Evolutionary conservation across 129 eudicot species (phyloP).

Genomic region (Artemisia argyi): DNA sequence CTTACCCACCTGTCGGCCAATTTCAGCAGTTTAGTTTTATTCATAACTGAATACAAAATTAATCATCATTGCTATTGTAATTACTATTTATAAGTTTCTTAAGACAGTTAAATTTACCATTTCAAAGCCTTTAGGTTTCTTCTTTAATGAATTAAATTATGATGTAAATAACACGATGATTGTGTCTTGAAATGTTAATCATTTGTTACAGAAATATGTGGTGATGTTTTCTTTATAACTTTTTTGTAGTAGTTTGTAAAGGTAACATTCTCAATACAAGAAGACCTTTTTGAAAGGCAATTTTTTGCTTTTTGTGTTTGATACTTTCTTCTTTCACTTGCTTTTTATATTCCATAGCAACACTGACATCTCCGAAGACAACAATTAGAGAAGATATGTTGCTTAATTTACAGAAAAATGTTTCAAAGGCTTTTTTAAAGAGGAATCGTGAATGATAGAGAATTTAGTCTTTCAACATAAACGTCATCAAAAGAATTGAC

Average conservation of each 20-base stretch:
- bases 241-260: conserved; percentile 22
- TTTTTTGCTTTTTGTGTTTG: conserved; percentile 23
- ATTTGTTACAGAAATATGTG: neutral
- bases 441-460: too few species aligned
- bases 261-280: conserved; percentile 25
- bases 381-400: too few species aligned
- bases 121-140: neutral
- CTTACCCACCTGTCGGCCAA: conserved; percentile 20
- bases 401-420: too few species aligned
- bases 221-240: neutral
- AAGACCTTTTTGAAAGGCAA: conserved; percentile 25
- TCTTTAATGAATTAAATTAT: conserved; percentile 5
- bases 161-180: conserved; percentile 8
- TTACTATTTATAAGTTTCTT: conserved; percentile 1
- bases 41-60: conserved; percentile 12
- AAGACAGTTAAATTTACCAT: conserved; percentile 6
- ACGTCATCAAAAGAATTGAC: too few species aligned
- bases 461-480: too few species aligned
- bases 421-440: too few species aligned
- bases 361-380: neutral
- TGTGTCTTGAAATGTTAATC: neutral
- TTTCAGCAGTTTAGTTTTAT: conserved; percentile 32
- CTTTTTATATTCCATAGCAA: conserved; percentile 26
- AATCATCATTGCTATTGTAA: neutral
- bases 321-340: conserved; percentile 18